These are phyloP conservation scores for Leptosphaerulina australis DNA, from an alignment of 2,329 filamentous ascomycete genomes.

Conservation along the genomic window DNA sequence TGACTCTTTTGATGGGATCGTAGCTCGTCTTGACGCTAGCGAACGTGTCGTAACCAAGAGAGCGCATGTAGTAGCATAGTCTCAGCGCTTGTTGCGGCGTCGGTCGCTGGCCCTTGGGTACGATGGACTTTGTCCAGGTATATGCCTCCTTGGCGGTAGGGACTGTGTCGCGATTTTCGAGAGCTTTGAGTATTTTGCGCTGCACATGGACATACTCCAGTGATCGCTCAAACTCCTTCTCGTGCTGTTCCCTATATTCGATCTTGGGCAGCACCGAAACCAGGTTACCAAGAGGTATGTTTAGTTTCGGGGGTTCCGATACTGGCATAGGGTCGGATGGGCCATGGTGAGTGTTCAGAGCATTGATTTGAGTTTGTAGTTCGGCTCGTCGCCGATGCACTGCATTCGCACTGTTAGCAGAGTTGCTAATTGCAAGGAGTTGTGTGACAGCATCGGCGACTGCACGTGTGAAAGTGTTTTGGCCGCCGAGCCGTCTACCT, in stretches of 20 bases:
- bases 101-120: background rate
- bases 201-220: constrained; percentile 29
- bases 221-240: constrained; percentile 16
- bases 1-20: background rate
- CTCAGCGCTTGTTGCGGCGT: constrained; percentile 28
- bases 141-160: constrained; percentile 21
- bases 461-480: constrained; percentile 2
- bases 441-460: background rate
- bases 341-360: background rate
- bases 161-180: constrained; percentile 20
- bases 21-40: constrained; percentile 9
- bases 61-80: constrained; percentile 44
- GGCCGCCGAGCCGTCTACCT: background rate
- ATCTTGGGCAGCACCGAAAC: constrained; percentile 18
- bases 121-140: constrained; percentile 23
- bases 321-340: no score
- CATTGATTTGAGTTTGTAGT: background rate
- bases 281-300: constrained; percentile 8
- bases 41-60: constrained; percentile 31
- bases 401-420: background rate
- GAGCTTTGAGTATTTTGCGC: constrained; percentile 19
- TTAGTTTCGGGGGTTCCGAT: no score
- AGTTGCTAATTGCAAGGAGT: background rate
- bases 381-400: background rate
- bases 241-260: constrained; percentile 27